These are phyloP conservation scores for Alternaria sp. DNA, from an alignment of 2,329 filamentous ascomycete genomes.

Conservation along the genomic window DNA sequence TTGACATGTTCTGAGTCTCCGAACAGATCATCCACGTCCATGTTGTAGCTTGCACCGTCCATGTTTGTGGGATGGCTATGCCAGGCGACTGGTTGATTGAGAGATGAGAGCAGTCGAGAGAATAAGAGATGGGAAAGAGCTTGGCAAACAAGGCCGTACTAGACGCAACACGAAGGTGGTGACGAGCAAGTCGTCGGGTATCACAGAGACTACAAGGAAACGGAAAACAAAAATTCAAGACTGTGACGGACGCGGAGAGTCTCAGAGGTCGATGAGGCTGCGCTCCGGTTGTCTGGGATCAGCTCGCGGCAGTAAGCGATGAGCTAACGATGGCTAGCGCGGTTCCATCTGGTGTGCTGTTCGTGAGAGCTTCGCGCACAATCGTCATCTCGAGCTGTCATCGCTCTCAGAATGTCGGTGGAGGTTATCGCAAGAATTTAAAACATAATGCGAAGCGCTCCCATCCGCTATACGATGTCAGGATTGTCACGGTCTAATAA, in stretches of 20 bases:
- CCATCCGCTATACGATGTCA: neutral
- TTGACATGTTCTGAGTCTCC: conserved; percentile 65
- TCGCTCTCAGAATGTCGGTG: neutral
- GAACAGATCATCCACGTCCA: conserved; percentile 58
- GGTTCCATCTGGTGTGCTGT: conserved; percentile 23
- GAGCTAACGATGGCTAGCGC: conserved; percentile 21
- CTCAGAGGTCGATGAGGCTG: conserved; percentile 20
- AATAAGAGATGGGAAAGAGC: conserved; percentile 5
- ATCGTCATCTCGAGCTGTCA: conserved; percentile 9
- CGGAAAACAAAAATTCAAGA: neutral
- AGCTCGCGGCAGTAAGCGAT: conserved; percentile 20
- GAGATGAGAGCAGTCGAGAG: conserved; percentile 4
- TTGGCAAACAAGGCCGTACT: conserved; percentile 4
- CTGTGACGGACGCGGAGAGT: conserved; percentile 13
- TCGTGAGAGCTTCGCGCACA: conserved; percentile 32
- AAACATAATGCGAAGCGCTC: neutral
- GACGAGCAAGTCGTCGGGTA: conserved; percentile 28
- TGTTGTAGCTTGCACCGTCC: conserved; percentile 54
- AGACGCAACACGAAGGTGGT: neutral
- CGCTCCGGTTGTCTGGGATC: conserved; percentile 18
- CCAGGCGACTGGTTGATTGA: neutral
- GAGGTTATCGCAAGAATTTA: neutral
- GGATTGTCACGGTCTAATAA: neutral
- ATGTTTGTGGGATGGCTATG: conserved; percentile 56
- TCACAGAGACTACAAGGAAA: conserved; percentile 25